phyloP scores from a whole-genome alignment of 805 yeast species.

The Candida caryicola region DNA sequence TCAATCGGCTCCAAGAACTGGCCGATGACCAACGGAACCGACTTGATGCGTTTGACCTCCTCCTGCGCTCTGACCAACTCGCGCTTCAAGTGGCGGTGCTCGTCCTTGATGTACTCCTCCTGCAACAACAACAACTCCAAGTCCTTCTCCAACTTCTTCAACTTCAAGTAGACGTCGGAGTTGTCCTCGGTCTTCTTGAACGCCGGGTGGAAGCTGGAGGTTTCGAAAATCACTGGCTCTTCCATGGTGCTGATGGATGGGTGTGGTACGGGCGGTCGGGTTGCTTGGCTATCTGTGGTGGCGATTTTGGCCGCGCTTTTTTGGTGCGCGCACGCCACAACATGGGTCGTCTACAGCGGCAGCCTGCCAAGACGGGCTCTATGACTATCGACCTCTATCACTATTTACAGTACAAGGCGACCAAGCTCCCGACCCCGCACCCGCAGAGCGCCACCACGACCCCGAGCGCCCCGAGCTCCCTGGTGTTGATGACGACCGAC shows the following conservation, averaged over 20 bases:
- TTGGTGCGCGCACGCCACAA: conserved; percentile 3
- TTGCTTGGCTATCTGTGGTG: conserved; percentile 2
- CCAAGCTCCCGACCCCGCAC: conserved; percentile 18
- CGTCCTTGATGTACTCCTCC: conserved; percentile 96
- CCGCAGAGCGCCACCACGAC: conserved; percentile 14
- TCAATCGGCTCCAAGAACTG: conserved; percentile 97
- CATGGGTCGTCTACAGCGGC: neutral
- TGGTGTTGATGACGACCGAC: conserved; percentile 19
- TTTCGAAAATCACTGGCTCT: conserved; percentile 15
- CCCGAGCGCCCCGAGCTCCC: conserved; percentile 19
- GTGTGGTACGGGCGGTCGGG: neutral
- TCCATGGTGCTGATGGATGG: conserved; percentile 10
- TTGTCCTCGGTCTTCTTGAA: conserved; percentile 26
- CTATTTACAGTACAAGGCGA: conserved; percentile 16
- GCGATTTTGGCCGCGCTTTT: conserved; percentile 6
- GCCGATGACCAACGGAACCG: conserved; percentile 97
- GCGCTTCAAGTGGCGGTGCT: conserved; percentile 91
- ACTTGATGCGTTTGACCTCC: conserved; percentile 95
- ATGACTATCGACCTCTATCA: too few species aligned
- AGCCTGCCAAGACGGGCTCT: too few species aligned
- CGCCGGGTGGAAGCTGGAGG: conserved; percentile 5
- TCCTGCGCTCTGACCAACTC: conserved; percentile 96
- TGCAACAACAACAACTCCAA: conserved; percentile 80
- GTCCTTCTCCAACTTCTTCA: conserved; percentile 89
- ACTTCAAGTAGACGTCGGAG: conserved; percentile 73